Evolutionary conservation across 352 stramenopile species (phyloP).

Genomic region (Globisporangium rhizosaccharum): DNA sequence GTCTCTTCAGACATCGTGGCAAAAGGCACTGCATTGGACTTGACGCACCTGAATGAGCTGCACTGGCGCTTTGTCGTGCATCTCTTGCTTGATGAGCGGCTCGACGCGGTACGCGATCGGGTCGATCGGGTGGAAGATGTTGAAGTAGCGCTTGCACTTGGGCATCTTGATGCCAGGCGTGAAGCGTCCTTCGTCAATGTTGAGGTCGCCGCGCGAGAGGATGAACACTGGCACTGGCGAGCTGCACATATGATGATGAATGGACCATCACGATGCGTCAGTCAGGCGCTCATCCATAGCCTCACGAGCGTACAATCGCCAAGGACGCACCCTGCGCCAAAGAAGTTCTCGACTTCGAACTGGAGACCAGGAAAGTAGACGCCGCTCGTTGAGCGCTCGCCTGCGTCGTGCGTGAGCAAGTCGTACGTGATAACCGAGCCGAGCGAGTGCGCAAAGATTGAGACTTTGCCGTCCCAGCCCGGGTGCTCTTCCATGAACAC

Average conservation of each 20-base stretch:
- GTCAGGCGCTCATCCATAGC: background rate
- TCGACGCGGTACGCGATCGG: conserved; percentile 90
- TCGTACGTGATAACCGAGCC: conserved; percentile 92
- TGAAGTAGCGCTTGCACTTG: conserved; percentile 81
- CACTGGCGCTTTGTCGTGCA: conserved; percentile 81
- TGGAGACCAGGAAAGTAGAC: conserved; percentile 74
- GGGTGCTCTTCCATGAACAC: conserved; percentile 88
- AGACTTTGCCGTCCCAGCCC: conserved; percentile 83
- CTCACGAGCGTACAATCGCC: background rate
- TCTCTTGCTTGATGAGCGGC: conserved; percentile 85
- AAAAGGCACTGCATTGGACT: too few relatives aligned
- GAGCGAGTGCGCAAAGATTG: conserved; percentile 88
- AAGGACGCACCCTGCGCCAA: conserved; percentile 57
- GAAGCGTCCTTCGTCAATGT: conserved; percentile 71
- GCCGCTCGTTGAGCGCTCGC: conserved; percentile 54
- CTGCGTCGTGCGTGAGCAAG: conserved; percentile 77
- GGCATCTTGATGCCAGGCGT: conserved; percentile 77
- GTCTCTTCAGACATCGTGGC: too few relatives aligned
- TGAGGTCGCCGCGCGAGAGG: conserved; percentile 71
- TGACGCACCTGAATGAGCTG: conserved; percentile 64
- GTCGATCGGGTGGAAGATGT: conserved; percentile 91
- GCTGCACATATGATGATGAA: conserved; percentile 17
- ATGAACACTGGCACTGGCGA: conserved; percentile 84
- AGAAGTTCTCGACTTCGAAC: conserved; percentile 87
- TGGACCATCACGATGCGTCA: background rate